Base-by-base conservation (phyloP, 139 green algal species). In the Micractinium conductrix region DNA sequence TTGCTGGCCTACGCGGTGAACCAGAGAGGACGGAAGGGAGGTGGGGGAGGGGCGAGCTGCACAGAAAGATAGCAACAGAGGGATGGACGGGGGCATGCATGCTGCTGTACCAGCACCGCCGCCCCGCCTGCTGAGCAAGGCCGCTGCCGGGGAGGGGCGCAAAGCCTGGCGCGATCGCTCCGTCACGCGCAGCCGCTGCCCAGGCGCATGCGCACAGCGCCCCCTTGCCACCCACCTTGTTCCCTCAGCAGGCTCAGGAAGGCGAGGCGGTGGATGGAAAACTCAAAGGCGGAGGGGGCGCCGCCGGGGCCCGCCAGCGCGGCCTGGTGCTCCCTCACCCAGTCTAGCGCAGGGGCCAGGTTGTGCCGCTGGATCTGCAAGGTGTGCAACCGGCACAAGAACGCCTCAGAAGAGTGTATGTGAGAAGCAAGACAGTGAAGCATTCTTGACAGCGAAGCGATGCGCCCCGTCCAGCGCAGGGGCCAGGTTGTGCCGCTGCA, bases 391-490 rank as follows among this genome's bases (percentile, higher is more conserved):
- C 69, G 21, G 69, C n/a, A n/a, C n/a, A n/a, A n/a, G n/a, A n/a
- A n/a, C n/a, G n/a, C n/a, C n/a, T n/a, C n/a, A n/a, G n/a, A n/a
- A n/a, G n/a, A n/a, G n/a, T n/a, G n/a, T n/a, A n/a, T n/a, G n/a
- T n/a, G n/a, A n/a, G n/a, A n/a, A n/a, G n/a, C n/a, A n/a, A n/a
- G n/a, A n/a, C n/a, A n/a, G n/a, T 33, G 55, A 16, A n/a, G 55
- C 17, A 10, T 58, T 58, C 48, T 22, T 58, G 30, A 70, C 62
- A 40, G 40, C 30, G 28, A 70, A 70, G 6, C 37, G 37, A n/a
- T n/a, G n/a, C n/a, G 89, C 95, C 96, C 96, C 99, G 10, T 88
- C 78, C 55, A 99, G 91, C 7, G 96, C 96, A 28, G 94, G 93
- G 17, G 76, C 68, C 72, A 98, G 89, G 74, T 97, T 89, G 38